phyloP scores from a whole-genome alignment of 441 rosid genomes.

The Kokia cookei region DNA sequence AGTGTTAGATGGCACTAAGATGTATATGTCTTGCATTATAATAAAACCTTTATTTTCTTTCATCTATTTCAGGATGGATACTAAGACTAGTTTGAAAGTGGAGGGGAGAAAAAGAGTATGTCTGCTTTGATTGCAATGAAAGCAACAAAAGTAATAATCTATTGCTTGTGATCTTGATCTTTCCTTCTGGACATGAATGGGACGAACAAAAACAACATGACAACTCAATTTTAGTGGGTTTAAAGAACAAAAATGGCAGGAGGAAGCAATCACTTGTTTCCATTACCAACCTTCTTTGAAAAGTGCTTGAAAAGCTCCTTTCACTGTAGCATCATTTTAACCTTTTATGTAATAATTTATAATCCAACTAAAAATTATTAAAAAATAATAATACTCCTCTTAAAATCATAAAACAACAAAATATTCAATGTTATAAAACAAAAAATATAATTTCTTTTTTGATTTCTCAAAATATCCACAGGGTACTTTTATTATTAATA shows the following conservation, averaged over 20 bases:
- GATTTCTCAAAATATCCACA: no score
- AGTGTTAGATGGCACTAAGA: conserved; percentile 7
- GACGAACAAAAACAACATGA: background rate
- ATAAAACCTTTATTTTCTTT: background rate
- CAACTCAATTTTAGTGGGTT: conserved; percentile 1
- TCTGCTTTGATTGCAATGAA: conserved; percentile 31
- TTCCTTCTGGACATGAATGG: background rate
- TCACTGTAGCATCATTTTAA: no score
- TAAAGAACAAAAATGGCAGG: background rate
- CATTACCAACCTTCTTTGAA: no score
- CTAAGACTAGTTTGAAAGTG: background rate
- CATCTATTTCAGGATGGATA: background rate
- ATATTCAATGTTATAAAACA: no score
- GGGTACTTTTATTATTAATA: no score
- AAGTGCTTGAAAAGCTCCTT: no score
- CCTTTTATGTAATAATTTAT: no score
- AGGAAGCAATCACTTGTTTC: background rate
- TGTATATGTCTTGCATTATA: background rate
- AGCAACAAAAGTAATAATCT: conserved; percentile 14
- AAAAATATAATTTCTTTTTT: no score
- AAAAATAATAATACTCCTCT: no score
- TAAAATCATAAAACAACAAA: no score
- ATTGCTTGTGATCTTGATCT: background rate
- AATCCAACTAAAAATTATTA: no score
- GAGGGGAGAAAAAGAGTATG: background rate